Evolutionary conservation across 2,329 filamentous ascomycete genomes (phyloP).

Genomic region (Fusarium solani-melongenae): DNA sequence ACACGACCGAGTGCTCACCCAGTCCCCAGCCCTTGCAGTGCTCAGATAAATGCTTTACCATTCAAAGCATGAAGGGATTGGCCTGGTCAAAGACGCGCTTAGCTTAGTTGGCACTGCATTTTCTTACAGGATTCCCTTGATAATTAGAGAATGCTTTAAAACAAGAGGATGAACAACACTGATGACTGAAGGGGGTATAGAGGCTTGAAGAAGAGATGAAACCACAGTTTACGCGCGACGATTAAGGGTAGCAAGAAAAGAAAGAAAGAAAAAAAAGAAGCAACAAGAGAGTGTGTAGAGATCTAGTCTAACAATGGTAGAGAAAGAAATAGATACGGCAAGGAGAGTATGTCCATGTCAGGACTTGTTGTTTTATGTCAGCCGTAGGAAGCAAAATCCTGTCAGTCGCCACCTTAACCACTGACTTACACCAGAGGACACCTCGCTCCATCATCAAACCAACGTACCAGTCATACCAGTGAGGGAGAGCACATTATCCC

Average conservation of each 20-base stretch:
- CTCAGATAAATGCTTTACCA: too few relatives aligned
- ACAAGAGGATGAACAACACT: not conserved
- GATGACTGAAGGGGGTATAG: not conserved
- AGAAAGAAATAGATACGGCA: not conserved
- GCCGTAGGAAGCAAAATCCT: not conserved
- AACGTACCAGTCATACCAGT: not conserved
- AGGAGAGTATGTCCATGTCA: not conserved
- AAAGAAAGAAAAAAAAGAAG: not conserved
- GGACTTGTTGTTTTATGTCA: not conserved
- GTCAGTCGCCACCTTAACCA: not conserved
- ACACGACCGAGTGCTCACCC: too few relatives aligned
- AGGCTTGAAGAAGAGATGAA: not conserved
- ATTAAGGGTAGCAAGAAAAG: not conserved
- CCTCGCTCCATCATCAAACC: not conserved
- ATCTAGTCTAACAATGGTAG: not conserved
- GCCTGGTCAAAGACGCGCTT: too few relatives aligned
- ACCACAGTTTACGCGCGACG: not conserved
- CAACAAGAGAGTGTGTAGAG: not conserved
- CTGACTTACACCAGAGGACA: not conserved
- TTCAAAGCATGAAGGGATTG: too few relatives aligned
- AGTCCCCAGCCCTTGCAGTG: too few relatives aligned
- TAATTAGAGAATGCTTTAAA: not conserved
- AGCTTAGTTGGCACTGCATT: too few relatives aligned
- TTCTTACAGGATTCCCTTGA: not conserved
- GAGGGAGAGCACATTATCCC: not conserved